phyloP scores from a whole-genome alignment of 108 stramenopile species.

The Nitzschia palea region DNA sequence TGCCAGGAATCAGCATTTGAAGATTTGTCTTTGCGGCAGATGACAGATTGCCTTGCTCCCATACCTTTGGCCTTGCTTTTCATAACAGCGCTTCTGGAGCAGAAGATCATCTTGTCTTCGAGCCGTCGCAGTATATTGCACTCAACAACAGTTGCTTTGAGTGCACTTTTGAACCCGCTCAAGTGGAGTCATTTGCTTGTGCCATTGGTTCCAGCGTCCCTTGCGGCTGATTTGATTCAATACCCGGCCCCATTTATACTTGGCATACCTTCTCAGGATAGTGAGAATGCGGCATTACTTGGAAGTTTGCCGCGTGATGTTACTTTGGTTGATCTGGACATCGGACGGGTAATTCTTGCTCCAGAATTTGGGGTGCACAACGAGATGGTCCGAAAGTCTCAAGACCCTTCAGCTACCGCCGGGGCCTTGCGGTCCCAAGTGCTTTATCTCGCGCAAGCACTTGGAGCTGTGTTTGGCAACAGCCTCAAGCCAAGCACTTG shows the following conservation, averaged over 20 bases:
- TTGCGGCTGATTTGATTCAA: conserved; percentile 78
- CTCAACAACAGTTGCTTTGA: conserved; percentile 56
- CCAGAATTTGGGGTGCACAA: conserved; percentile 55
- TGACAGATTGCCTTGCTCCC: conserved; percentile 70
- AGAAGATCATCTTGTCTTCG: conserved; percentile 83
- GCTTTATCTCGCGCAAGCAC: conserved; percentile 67
- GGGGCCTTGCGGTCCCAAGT: conserved; percentile 70
- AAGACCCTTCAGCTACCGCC: conserved; percentile 31
- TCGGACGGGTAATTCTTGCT: conserved; percentile 85
- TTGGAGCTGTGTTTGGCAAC: conserved; percentile 65
- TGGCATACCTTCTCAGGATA: conserved; percentile 73
- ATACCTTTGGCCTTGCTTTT: conserved; percentile 76
- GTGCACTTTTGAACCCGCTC: conserved; percentile 59
- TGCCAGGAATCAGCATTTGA: conserved; percentile 54
- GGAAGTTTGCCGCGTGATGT: conserved; percentile 75
- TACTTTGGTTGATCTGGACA: conserved; percentile 85
- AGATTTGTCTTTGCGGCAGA: conserved; percentile 42
- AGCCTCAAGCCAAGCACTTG: conserved; percentile 59
- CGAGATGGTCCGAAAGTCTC: conserved; percentile 38
- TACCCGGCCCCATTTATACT: conserved; percentile 89
- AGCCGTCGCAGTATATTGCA: conserved; percentile 70
- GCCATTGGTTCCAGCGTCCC: conserved; percentile 72
- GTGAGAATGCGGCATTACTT: conserved; percentile 55
- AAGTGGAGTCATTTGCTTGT: conserved; percentile 82
- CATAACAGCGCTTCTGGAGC: conserved; percentile 71